Conservation (phyloP, 2,329 filamentous ascomycete species). For the Talaromyces sp. region DNA sequence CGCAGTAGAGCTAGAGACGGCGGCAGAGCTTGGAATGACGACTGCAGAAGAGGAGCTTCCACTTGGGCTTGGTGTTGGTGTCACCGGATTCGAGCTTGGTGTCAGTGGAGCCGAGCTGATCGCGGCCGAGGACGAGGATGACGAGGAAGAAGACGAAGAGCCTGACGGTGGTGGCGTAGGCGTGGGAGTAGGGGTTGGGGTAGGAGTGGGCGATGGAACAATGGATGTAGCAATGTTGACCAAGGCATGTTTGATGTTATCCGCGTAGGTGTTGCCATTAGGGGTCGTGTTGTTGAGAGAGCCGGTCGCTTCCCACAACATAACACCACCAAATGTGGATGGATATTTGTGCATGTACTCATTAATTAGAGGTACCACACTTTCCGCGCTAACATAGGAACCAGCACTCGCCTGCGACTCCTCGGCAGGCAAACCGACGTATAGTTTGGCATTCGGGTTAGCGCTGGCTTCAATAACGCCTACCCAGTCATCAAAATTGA, state of each 20-base stretch:
- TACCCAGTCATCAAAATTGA: slow-evolving; percentile 45
- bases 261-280: slow-evolving; percentile 16
- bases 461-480: slow-evolving; percentile 32
- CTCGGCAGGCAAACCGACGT: slow-evolving; percentile 47
- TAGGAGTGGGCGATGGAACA: slow-evolving; percentile 8
- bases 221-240: slow-evolving; percentile 18
- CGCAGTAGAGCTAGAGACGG: not conserved
- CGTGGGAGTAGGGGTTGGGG: not conserved
- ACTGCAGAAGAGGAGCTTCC: not conserved
- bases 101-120: not conserved
- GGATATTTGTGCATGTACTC: slow-evolving; percentile 30
- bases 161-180: not conserved
- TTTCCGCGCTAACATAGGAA: slow-evolving; percentile 45
- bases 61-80: not conserved
- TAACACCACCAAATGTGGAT: slow-evolving; percentile 52
- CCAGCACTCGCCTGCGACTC: slow-evolving; percentile 15
- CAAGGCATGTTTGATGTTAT: slow-evolving; percentile 19
- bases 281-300: slow-evolving; percentile 18
- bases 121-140: not conserved
- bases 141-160: not conserved
- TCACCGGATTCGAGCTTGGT: not conserved
- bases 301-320: slow-evolving; percentile 52
- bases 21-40: not conserved
- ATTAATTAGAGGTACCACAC: slow-evolving; percentile 43
- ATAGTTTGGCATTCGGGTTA: slow-evolving; percentile 47